A percentile compares a stretch with the other conserved stretches of the same genome.
Evolutionary conservation across 2,329 filamentous ascomycete species (phyloP).

Genomic region (Teratosphaeria epicoccoides): DNA sequence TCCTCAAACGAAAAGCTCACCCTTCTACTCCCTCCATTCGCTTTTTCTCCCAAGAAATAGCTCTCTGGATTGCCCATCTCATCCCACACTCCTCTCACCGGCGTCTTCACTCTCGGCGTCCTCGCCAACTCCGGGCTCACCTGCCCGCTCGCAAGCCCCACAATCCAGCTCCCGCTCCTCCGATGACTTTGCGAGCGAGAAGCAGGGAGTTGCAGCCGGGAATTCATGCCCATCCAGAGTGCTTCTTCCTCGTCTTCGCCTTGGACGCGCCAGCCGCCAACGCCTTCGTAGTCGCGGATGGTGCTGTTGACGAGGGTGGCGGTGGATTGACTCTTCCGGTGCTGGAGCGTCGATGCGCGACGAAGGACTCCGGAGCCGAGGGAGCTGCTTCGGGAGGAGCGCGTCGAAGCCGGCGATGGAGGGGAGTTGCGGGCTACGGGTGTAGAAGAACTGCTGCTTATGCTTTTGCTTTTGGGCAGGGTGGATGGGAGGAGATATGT

Average conservation of each 20-base stretch:
- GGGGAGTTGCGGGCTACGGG: conserved; percentile 8
- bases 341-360: not conserved
- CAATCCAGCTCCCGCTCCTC: not conserved
- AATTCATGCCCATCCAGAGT: conserved; percentile 30
- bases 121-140: conserved; percentile 27
- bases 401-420: conserved; percentile 20
- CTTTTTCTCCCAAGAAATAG: conserved; percentile 13
- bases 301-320: conserved; percentile 8
- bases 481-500: conserved; percentile 23
- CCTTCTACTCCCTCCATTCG: not conserved
- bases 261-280: conserved; percentile 30
- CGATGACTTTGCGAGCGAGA: conserved; percentile 17
- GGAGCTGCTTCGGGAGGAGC: conserved; percentile 10
- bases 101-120: conserved; percentile 17
- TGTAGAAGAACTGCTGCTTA: not conserved
- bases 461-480: not conserved
- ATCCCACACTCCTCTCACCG: conserved; percentile 1
- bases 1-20: not conserved
- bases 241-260: conserved; percentile 31
- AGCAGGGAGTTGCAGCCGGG: conserved; percentile 29
- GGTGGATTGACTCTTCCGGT: conserved; percentile 3
- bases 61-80: conserved; percentile 18
- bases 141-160: conserved; percentile 18
- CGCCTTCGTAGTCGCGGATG: conserved; percentile 31
- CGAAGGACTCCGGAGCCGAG: not conserved